Evolutionary conservation across 2,329 filamentous ascomycete genomes (phyloP).

Genomic region (Paecilomyces formosus): DNA sequence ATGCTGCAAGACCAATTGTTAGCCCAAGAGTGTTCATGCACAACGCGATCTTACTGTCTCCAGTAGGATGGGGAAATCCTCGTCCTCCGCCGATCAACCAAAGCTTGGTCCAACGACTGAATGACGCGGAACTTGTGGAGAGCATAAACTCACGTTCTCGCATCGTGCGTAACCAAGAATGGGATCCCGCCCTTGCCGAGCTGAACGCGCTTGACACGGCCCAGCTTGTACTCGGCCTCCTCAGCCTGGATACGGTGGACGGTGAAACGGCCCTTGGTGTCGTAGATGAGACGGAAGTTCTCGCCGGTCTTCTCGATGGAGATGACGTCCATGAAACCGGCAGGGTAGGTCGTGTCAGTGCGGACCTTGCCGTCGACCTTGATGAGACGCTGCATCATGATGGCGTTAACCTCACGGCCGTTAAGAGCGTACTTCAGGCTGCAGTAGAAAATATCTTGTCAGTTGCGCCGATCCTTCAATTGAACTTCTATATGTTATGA

Average conservation of each 20-base stretch:
- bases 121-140: conserved; percentile 71
- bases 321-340: conserved; percentile 99
- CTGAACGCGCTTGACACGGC: conserved; percentile 99
- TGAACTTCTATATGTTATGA: neutral
- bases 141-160: conserved; percentile 90
- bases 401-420: conserved; percentile 92
- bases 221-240: conserved; percentile 99
- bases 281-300: conserved; percentile 99
- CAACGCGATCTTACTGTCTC: conserved; percentile 24
- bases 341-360: conserved; percentile 94
- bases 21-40: conserved; percentile 21
- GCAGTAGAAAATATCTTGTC: conserved; percentile 34
- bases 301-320: conserved; percentile 99
- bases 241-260: conserved; percentile 98
- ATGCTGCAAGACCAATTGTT: conserved; percentile 56
- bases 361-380: conserved; percentile 99
- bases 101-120: conserved; percentile 99
- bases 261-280: conserved; percentile 99
- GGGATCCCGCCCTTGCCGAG: conserved; percentile 99
- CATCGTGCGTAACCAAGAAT: conserved; percentile 99
- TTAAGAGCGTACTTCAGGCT: conserved; percentile 99
- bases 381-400: conserved; percentile 99
- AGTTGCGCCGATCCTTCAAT: conserved; percentile 5
- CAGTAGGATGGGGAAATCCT: conserved; percentile 16
- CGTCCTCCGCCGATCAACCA: conserved; percentile 55